Percentiles rank a stretch among this genome's conserved stretches.
Evolutionary conservation across 768 basidiomycete species (phyloP).

Genomic region (Mycena alexandri): DNA sequence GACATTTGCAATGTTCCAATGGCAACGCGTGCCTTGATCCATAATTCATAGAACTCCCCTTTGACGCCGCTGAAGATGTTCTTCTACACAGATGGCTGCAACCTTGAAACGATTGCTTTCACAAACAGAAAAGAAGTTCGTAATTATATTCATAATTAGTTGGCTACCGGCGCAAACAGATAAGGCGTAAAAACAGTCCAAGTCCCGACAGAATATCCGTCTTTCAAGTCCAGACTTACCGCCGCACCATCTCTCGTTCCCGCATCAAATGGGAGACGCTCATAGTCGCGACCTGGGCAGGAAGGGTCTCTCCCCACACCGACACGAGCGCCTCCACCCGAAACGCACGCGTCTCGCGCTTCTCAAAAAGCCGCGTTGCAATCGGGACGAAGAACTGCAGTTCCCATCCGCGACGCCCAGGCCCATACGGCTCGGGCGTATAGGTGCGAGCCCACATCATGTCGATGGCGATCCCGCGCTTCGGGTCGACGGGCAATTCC

Average conservation of each 20-base stretch:
- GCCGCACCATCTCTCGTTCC: constrained; percentile 52
- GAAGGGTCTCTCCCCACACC: constrained; percentile 48
- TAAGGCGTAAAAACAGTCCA: background rate
- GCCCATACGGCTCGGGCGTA: too few species aligned
- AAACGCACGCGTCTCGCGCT: constrained; percentile 61
- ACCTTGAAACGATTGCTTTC: too few species aligned
- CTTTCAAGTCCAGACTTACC: constrained; percentile 7
- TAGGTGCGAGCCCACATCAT: constrained; percentile 48
- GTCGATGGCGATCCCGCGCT: constrained; percentile 46
- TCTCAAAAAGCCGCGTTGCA: constrained; percentile 60
- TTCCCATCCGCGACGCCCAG: constrained; percentile 46
- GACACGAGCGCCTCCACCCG: constrained; percentile 52
- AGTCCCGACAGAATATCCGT: background rate
- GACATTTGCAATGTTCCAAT: too few species aligned
- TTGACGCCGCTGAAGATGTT: too few species aligned
- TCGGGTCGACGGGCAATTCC: constrained; percentile 32
- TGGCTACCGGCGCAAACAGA: too few species aligned
- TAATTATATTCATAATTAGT: too few species aligned
- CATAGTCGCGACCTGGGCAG: constrained; percentile 48
- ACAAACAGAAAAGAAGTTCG: too few species aligned
- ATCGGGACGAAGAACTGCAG: constrained; percentile 62
- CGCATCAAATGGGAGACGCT: constrained; percentile 59
- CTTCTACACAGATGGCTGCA: too few species aligned
- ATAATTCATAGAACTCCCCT: too few species aligned
- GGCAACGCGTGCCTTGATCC: too few species aligned